Evolutionary conservation across 2,329 filamentous ascomycete species (phyloP).

Genomic region (Trichothecium sympodiale): DNA sequence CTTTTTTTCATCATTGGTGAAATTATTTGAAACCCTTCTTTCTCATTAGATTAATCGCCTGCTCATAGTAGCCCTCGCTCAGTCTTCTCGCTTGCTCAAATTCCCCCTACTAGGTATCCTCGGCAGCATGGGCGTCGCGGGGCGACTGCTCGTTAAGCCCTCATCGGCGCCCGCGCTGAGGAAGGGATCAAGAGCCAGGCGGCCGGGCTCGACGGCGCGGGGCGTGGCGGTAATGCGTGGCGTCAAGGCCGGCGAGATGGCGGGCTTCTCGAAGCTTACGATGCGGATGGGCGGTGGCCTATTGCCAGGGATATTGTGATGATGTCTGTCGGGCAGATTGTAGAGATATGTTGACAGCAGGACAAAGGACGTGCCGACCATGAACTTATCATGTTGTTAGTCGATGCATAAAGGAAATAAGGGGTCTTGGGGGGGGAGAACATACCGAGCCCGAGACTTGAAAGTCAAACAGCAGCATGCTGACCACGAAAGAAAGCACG

Average conservation of each 20-base stretch:
- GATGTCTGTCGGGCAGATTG: constrained; percentile 44
- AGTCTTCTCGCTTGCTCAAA: constrained; percentile 25
- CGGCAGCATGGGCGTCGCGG: constrained; percentile 32
- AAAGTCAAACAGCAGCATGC: constrained; percentile 77
- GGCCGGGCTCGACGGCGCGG: constrained; percentile 16
- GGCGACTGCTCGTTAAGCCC: constrained; percentile 34
- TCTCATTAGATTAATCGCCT: constrained; percentile 1
- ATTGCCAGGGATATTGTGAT: constrained; percentile 31
- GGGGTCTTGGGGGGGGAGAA: constrained; percentile 9
- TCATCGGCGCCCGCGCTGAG: too few species aligned
- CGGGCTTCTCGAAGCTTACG: constrained; percentile 66
- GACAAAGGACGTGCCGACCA: constrained; percentile 69
- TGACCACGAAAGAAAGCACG: constrained; percentile 74
- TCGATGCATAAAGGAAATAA: not conserved
- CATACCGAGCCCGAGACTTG: constrained; percentile 61
- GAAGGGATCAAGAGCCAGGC: constrained; percentile 28
- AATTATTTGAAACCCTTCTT: too few species aligned
- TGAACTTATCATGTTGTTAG: constrained; percentile 47
- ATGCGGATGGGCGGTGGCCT: constrained; percentile 53
- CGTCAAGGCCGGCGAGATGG: constrained; percentile 38
- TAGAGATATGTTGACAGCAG: constrained; percentile 79
- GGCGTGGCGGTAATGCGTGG: constrained; percentile 9
- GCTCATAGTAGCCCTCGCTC: constrained; percentile 4
- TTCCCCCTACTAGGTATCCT: constrained; percentile 25
- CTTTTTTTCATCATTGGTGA: too few species aligned